A percentile compares a stretch with the other conserved stretches of the same genome.
Conservation (phyloP, 345 rosid species). For the Dimocarpus longan region DNA sequence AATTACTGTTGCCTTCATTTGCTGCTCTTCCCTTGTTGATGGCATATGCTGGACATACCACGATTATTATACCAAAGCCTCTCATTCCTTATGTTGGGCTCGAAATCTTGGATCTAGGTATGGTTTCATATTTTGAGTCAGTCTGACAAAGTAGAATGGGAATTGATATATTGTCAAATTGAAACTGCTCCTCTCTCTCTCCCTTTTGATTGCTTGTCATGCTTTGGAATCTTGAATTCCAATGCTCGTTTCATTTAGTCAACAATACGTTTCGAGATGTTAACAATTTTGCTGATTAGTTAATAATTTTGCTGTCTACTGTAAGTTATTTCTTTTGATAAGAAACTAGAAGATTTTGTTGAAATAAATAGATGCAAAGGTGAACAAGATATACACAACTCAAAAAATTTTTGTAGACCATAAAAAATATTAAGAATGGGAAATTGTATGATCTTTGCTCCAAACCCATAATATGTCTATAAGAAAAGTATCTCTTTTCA, state of each 20-base stretch:
- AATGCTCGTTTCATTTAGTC: background rate
- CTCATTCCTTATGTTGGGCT: slow-evolving; percentile 76
- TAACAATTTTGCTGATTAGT: background rate
- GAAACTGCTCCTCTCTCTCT: background rate
- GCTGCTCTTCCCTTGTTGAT: slow-evolving; percentile 94
- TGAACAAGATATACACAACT: too few species aligned
- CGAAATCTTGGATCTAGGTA: slow-evolving; percentile 87
- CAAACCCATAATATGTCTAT: too few species aligned
- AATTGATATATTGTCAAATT: background rate
- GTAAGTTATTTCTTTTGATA: background rate
- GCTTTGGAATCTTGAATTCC: background rate
- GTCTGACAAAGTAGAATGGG: background rate
- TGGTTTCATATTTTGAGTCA: slow-evolving; percentile 1
- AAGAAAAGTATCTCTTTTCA: too few species aligned
- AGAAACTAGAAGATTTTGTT: too few species aligned
- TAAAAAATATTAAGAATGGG: too few species aligned
- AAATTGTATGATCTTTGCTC: too few species aligned
- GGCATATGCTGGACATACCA: slow-evolving; percentile 99
- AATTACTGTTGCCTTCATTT: slow-evolving; percentile 85
- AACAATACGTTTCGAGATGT: background rate
- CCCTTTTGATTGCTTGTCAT: background rate
- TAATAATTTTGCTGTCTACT: background rate
- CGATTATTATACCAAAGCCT: slow-evolving; percentile 91
- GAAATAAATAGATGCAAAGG: too few species aligned
- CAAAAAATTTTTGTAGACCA: too few species aligned